phyloP scores from a whole-genome alignment of 1,284 basidiomycete genomes.

The Waitea zeae region DNA sequence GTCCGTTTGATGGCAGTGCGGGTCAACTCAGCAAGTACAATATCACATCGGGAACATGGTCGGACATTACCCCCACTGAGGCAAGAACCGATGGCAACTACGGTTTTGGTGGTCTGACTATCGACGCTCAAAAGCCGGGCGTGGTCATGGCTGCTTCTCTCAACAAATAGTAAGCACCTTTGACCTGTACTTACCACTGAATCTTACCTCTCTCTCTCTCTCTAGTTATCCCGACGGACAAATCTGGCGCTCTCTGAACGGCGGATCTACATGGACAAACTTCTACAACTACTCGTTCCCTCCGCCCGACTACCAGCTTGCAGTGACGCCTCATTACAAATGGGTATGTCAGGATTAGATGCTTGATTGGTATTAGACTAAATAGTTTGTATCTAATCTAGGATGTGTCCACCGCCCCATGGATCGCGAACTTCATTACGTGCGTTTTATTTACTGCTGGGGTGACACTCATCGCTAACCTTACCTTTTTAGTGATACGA shows the following conservation, averaged over 20 bases:
- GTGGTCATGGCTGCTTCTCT: constrained; percentile 51
- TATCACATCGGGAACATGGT: constrained; percentile 32
- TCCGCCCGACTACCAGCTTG: constrained; percentile 19
- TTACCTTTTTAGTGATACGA: no score
- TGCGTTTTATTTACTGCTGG: no score
- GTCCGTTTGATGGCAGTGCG: constrained; percentile 35
- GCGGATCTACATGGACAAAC: constrained; percentile 34
- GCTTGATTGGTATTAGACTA: no score
- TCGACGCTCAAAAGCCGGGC: constrained; percentile 40
- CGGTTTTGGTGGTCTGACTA: constrained; percentile 37
- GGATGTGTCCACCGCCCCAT: constrained; percentile 35
- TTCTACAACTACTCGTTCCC: constrained; percentile 36
- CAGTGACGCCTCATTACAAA: constrained; percentile 19
- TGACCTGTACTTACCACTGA: background rate
- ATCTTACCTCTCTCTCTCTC: background rate
- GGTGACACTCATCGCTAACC: no score
- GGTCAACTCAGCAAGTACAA: constrained; percentile 32
- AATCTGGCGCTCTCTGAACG: constrained; percentile 27
- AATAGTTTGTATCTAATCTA: no score
- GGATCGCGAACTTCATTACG: constrained; percentile 27
- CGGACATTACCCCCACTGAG: constrained; percentile 17
- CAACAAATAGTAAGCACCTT: constrained; percentile 21
- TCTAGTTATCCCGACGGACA: background rate
- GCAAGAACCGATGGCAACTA: constrained; percentile 22
- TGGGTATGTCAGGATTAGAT: no score